These are phyloP conservation scores for Butyriboletus loyo DNA, from an alignment of 768 basidiomycete genomes.

Conservation along the genomic window DNA sequence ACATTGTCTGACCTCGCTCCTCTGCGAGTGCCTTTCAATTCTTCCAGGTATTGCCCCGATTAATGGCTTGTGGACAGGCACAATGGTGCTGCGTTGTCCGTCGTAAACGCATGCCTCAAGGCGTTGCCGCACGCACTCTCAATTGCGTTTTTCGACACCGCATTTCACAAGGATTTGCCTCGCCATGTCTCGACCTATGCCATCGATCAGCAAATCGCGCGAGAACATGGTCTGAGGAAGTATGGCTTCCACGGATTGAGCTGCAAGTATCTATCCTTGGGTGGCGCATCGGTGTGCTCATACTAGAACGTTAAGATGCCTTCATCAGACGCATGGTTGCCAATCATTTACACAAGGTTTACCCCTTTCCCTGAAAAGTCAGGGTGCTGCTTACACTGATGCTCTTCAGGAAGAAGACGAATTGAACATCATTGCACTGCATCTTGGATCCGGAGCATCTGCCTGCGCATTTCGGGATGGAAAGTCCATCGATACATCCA, in stretches of 20 bases:
- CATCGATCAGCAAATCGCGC: conserved; percentile 60
- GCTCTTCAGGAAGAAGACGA: conserved; percentile 38
- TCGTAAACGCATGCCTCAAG: conserved; percentile 58
- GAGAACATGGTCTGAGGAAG: conserved; percentile 69
- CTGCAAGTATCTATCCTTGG: conserved; percentile 37
- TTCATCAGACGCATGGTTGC: conserved; percentile 69
- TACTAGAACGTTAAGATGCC: conserved; percentile 40
- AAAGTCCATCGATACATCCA: conserved; percentile 77
- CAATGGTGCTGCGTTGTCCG: conserved; percentile 58
- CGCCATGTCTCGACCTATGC: conserved; percentile 76
- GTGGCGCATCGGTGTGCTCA: neutral
- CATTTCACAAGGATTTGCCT: conserved; percentile 79
- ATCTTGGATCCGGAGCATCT: conserved; percentile 90
- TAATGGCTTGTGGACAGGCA: conserved; percentile 38
- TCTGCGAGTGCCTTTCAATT: conserved; percentile 45
- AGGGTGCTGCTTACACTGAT: neutral
- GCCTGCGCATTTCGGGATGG: conserved; percentile 74
- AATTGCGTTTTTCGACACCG: conserved; percentile 85
- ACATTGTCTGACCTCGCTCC: conserved; percentile 79
- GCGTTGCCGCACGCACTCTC: conserved; percentile 66
- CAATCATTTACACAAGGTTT: conserved; percentile 52
- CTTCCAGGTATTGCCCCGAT: neutral
- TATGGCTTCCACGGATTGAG: conserved; percentile 92
- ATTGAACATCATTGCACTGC: conserved; percentile 76
- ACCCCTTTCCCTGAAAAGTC: neutral